A percentile compares a stretch with the other conserved stretches of the same genome.
Evolutionary conservation across 2,329 filamentous ascomycete species (phyloP).

Genomic region (Calonectria crousiana): DNA sequence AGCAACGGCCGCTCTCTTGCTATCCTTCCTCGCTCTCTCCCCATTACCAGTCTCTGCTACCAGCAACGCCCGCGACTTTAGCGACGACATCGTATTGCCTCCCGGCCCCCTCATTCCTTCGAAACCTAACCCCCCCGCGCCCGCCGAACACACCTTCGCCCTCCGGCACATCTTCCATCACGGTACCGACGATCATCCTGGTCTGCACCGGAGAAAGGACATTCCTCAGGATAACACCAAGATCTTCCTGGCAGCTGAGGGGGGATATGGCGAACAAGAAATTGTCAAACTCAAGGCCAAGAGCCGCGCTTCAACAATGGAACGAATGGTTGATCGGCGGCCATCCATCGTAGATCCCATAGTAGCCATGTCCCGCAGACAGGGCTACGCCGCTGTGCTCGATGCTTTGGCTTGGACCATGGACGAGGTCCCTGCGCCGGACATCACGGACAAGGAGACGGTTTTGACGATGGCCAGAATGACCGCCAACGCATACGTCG

Average conservation of each 20-base stretch:
- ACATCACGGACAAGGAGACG: conserved; percentile 87
- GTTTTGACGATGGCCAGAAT: conserved; percentile 88
- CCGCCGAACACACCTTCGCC: conserved; percentile 71
- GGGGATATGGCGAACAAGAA: conserved; percentile 64
- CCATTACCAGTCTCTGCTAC: conserved; percentile 55
- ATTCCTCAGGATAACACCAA: conserved; percentile 65
- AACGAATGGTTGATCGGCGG: conserved; percentile 84
- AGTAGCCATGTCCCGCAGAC: conserved; percentile 77
- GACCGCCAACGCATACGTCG: conserved; percentile 89
- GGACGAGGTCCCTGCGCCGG: conserved; percentile 82
- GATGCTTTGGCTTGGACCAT: conserved; percentile 84
- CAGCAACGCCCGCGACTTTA: conserved; percentile 50
- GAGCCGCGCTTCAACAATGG: conserved; percentile 77
- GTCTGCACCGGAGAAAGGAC: conserved; percentile 82
- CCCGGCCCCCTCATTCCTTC: conserved; percentile 55
- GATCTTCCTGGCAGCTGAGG: conserved; percentile 73
- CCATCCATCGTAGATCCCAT: conserved; percentile 83
- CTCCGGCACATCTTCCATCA: conserved; percentile 95
- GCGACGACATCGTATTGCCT: conserved; percentile 59
- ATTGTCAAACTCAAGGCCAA: conserved; percentile 69
- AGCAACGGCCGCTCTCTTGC: conserved; percentile 72
- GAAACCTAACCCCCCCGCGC: conserved; percentile 56
- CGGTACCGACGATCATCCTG: conserved; percentile 82
- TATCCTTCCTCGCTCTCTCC: conserved; percentile 75
- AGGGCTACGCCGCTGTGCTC: conserved; percentile 75